A percentile compares a stretch with the other conserved stretches of the same genome.
phyloP scores from a whole-genome alignment of 1,284 basidiomycete genomes.

The Schizopora paradoxa region DNA sequence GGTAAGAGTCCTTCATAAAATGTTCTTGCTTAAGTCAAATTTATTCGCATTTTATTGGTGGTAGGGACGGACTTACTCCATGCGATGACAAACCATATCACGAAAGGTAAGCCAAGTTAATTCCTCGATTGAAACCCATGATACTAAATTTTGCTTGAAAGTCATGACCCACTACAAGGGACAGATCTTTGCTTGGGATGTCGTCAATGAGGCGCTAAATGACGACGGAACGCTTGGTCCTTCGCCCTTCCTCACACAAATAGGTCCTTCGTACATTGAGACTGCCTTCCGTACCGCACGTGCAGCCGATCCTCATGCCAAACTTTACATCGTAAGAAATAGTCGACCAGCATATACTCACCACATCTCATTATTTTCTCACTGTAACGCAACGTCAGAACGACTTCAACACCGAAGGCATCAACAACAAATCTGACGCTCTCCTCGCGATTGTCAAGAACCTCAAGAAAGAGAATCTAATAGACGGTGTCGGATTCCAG shows the following conservation, averaged over 20 bases:
- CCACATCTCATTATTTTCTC: background rate
- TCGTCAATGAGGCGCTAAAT: slow-evolving; percentile 29
- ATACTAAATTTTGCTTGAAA: slow-evolving; percentile 1
- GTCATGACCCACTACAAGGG: slow-evolving; percentile 34
- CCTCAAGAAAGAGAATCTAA: background rate
- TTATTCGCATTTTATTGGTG: background rate
- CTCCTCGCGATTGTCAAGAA: background rate
- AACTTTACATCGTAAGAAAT: background rate
- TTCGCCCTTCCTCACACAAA: background rate
- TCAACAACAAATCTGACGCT: slow-evolving; percentile 27
- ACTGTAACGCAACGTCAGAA: slow-evolving; percentile 26
- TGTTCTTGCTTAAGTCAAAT: background rate
- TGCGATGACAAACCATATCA: background rate
- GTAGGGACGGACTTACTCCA: background rate
- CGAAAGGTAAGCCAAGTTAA: slow-evolving; percentile 4
- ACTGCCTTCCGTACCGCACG: background rate
- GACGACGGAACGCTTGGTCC: background rate
- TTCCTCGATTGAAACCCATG: no score
- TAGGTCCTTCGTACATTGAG: background rate
- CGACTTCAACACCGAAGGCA: slow-evolving; percentile 51
- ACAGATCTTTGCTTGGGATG: slow-evolving; percentile 33
- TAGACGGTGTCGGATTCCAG: background rate
- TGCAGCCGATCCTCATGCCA: background rate
- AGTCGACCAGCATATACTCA: no score
- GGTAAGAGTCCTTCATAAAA: background rate